phyloP scores from a whole-genome alignment of 192 early-diverging fungal genomes.

The Phlyctochytrium arcticum region DNA sequence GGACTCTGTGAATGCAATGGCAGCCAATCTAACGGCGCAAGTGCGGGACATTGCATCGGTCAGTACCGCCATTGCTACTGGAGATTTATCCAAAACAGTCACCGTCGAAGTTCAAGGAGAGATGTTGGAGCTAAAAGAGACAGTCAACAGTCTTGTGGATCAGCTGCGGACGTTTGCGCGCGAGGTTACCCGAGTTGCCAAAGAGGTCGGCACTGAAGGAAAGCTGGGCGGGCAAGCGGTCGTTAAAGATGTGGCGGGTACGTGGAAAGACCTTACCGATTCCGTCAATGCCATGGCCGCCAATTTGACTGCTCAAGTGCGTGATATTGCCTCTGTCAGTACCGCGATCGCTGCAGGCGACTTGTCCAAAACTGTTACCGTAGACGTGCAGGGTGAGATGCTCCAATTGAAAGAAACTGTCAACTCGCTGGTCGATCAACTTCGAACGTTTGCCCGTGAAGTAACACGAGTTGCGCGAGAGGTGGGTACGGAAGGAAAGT shows the following conservation, averaged over 20 bases:
- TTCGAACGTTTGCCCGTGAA: slow-evolving; percentile 67
- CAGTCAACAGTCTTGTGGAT: slow-evolving; percentile 70
- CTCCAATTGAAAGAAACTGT: slow-evolving; percentile 64
- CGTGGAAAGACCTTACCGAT: slow-evolving; percentile 57
- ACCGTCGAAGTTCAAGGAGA: slow-evolving; percentile 60
- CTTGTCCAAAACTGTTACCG: slow-evolving; percentile 52
- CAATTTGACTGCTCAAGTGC: slow-evolving; percentile 54
- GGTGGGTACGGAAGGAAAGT: slow-evolving; percentile 52
- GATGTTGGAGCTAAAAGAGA: slow-evolving; percentile 64
- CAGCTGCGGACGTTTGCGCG: slow-evolving; percentile 56
- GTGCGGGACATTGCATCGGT: slow-evolving; percentile 60
- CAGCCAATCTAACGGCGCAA: slow-evolving; percentile 54
- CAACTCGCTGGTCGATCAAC: slow-evolving; percentile 68
- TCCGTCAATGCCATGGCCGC: slow-evolving; percentile 60
- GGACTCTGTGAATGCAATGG: slow-evolving; percentile 60
- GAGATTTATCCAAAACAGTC: slow-evolving; percentile 56
- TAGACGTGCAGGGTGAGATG: slow-evolving; percentile 64
- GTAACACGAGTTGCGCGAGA: slow-evolving; percentile 49
- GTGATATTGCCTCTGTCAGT: slow-evolving; percentile 57
- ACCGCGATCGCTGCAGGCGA: slow-evolving; percentile 59
- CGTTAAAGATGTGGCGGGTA: slow-evolving; percentile 36
- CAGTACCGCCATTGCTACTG: slow-evolving; percentile 53
- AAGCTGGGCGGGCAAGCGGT: slow-evolving; percentile 54
- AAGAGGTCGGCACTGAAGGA: slow-evolving; percentile 70
- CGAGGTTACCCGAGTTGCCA: slow-evolving; percentile 58